Percentiles rank a stretch among this genome's conserved stretches.
Evolutionary conservation across 1,284 basidiomycete species (phyloP).

Genomic region (Phlebopus sp.): DNA sequence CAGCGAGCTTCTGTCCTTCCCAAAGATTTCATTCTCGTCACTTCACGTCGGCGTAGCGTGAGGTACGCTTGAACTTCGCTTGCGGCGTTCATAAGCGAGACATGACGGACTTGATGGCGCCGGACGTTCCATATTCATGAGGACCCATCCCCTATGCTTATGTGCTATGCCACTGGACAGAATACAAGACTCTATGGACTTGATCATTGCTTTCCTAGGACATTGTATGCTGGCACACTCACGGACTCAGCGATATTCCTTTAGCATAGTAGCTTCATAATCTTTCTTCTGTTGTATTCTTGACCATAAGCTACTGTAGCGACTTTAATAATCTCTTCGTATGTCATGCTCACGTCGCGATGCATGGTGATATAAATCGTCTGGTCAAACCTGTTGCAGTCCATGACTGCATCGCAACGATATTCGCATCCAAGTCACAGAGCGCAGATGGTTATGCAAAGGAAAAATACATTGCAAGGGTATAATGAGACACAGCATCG

Average conservation of each 20-base stretch:
- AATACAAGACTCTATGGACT: not conserved
- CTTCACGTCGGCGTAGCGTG: conserved; percentile 50
- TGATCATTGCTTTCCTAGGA: conserved; percentile 6
- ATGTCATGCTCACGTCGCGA: too few species aligned
- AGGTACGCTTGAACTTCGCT: conserved; percentile 24
- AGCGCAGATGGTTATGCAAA: too few species aligned
- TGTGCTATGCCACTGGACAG: not conserved
- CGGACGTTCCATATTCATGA: conserved; percentile 10
- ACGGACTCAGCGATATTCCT: not conserved
- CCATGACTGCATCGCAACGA: too few species aligned
- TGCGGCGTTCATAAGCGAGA: conserved; percentile 12
- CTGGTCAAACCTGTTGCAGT: too few species aligned
- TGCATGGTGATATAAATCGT: too few species aligned
- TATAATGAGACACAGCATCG: too few species aligned
- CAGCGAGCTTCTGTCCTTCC: conserved; percentile 52
- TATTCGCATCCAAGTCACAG: too few species aligned
- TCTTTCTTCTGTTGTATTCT: not conserved
- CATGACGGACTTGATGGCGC: conserved; percentile 8
- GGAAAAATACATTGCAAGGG: too few species aligned
- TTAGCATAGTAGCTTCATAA: conserved; percentile 7
- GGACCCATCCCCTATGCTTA: conserved; percentile 13
- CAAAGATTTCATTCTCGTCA: conserved; percentile 60
- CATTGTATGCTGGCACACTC: not conserved
- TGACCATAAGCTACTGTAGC: too few species aligned
- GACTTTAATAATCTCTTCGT: too few species aligned